Evolutionary conservation across 1,139 yeast species (phyloP), one percentile per base, ranked within the genome.

Genomic region (Arxiozyma heterogenica): DNA sequence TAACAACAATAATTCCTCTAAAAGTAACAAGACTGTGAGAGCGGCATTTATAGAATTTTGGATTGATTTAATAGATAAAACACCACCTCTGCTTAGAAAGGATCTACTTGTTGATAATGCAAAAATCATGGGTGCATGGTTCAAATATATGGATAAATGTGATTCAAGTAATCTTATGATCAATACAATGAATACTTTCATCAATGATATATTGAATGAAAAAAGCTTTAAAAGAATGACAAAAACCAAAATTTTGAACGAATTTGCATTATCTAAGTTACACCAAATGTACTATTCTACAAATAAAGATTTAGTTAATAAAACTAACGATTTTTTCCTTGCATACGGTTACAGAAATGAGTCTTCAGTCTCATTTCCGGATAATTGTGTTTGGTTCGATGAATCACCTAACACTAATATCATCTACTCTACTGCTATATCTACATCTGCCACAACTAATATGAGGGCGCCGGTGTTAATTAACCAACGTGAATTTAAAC

Each of bases 241-340:
- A 0, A 91, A 90, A 66, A 79, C 89, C 60, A 81, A 82, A 59
- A 78, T 90, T 21, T 79, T 91, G 63, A 89, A 87, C 62, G 98
- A 91, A 63, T 81, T 86, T 75, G 80, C 85, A 38, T 67, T 90
- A 59, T 76, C 77, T 42, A 82, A 82, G 55, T 62, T 87, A 42
- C 79, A 81, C 43, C 75, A 78, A 4, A 66, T 86, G 1, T 82
- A 82, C 56, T 66, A 74, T 30, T 71, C 77, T 39, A 54, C 72
- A 2, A 73, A 73, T 47, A 65, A 71, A 30, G 71, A 70, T 3
- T 51, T 67, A 39, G 69, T 74, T 0, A 66, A 68, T 9, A 62
- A 66, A 7, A 74, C 82, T 34, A 73, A 76, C 51, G 70, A 72
- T 2, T 82, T 90, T 57, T 71, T 90, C 57, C 59, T 74, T 1